Conservation (phyloP, 2,329 filamentous ascomycete species). For the Botrytis fabae region DNA sequence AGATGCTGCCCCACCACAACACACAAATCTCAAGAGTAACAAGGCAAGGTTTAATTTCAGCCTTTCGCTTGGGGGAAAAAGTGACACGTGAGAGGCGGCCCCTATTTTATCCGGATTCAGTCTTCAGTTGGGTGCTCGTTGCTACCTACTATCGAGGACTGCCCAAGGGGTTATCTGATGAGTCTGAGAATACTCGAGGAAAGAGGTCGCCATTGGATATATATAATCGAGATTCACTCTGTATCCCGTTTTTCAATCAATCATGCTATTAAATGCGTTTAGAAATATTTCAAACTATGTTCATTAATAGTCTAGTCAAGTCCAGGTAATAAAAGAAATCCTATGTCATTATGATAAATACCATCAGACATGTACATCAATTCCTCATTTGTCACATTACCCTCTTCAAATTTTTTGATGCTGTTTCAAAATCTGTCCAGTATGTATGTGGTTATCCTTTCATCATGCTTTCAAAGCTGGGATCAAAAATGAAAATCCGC, state of each 20-base stretch:
- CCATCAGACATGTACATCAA: constrained; percentile 17
- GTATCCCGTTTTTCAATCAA: not conserved
- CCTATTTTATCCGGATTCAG: constrained; percentile 10
- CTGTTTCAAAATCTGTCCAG: constrained; percentile 14
- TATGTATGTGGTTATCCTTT: constrained; percentile 23
- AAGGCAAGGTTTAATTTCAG: constrained; percentile 22
- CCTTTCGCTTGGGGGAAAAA: constrained; percentile 15
- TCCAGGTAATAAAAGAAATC: not conserved
- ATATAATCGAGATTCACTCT: not conserved
- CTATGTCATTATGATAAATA: constrained; percentile 12
- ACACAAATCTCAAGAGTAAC: not conserved
- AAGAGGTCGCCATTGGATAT: not conserved
- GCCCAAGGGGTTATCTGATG: not conserved
- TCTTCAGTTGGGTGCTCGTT: not conserved
- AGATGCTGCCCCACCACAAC: constrained; percentile 21
- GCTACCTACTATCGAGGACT: not conserved
- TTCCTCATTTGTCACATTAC: constrained; percentile 10
- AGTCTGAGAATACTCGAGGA: not conserved
- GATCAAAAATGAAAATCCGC: constrained; percentile 15
- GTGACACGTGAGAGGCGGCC: constrained; percentile 8
- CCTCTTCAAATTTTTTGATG: constrained; percentile 5
- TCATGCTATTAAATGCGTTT: not conserved
- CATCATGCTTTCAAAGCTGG: constrained; percentile 18
- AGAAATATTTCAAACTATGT: not conserved
- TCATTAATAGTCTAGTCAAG: constrained; percentile 19